phyloP scores from a whole-genome alignment of 106 monocot species.

The Platanthera guangdongensis region DNA sequence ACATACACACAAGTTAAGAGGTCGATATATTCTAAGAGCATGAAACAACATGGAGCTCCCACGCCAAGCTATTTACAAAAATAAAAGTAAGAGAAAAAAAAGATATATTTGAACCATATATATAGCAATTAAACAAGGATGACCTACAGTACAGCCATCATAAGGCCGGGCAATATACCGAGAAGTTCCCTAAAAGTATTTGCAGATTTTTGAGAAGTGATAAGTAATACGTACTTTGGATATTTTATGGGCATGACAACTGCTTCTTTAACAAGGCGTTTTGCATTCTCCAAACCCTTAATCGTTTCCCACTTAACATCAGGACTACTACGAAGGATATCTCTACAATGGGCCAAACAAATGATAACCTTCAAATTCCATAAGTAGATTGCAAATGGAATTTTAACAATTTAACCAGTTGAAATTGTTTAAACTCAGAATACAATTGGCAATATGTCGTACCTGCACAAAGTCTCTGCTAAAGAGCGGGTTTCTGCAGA shows the following conservation, averaged over 20 bases:
- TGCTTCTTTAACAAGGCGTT: slow-evolving; percentile 94
- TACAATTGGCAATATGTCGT: background rate
- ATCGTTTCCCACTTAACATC: slow-evolving; percentile 99
- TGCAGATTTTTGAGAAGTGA: background rate
- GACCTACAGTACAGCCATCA: background rate
- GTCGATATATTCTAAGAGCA: background rate
- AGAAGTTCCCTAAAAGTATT: background rate
- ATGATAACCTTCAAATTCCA: background rate
- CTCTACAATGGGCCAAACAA: slow-evolving; percentile 27
- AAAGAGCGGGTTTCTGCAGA: slow-evolving; percentile 59
- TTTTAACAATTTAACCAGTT: background rate
- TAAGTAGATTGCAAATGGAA: background rate
- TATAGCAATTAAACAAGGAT: background rate
- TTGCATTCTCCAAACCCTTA: slow-evolving; percentile 93
- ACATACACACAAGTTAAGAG: background rate
- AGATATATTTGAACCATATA: background rate
- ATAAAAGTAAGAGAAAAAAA: background rate
- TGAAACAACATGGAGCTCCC: background rate
- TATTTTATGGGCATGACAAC: slow-evolving; percentile 99
- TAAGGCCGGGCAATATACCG: background rate
- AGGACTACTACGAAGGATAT: slow-evolving; percentile 86
- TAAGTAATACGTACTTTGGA: slow-evolving; percentile 59
- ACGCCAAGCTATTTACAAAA: background rate
- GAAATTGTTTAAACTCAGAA: background rate
- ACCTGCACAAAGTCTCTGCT: slow-evolving; percentile 71